Conservation (phyloP, 805 yeast genomes). For the Cyberlindnera mrakii region DNA sequence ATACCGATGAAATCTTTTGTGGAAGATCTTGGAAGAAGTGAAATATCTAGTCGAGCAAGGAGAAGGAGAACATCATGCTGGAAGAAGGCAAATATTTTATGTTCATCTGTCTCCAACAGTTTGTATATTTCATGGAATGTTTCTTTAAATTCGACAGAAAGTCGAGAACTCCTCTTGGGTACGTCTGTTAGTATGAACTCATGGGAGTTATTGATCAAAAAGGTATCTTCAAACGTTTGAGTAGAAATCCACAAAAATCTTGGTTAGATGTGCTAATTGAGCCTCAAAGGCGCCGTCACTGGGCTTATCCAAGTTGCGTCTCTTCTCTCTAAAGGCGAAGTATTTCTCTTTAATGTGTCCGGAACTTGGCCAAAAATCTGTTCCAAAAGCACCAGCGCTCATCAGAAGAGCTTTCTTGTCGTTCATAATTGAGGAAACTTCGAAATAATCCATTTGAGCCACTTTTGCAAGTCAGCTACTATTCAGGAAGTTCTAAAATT, state of each 20-base stretch:
- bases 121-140: constrained; percentile 8
- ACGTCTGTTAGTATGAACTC: neutral
- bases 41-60: constrained; percentile 8
- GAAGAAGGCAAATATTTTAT: constrained; percentile 6
- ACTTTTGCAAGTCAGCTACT: no score
- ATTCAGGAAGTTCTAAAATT: no score
- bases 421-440: no score
- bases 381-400: no score
- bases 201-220: neutral
- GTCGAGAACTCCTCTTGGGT: neutral
- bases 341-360: constrained; percentile 8
- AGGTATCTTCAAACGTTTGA: no score
- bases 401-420: no score
- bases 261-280: no score
- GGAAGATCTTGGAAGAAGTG: constrained; percentile 4
- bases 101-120: constrained; percentile 4
- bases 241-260: no score
- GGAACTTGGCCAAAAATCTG: constrained; percentile 5
- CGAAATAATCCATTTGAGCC: no score
- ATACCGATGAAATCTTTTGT: constrained; percentile 11
- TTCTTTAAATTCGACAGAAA: constrained; percentile 1
- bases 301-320: neutral
- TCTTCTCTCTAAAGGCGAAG: constrained; percentile 1
- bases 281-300: no score
- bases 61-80: constrained; percentile 9